phyloP scores from a whole-genome alignment of 331 rosid genomes.

The Acacia pycnantha region DNA sequence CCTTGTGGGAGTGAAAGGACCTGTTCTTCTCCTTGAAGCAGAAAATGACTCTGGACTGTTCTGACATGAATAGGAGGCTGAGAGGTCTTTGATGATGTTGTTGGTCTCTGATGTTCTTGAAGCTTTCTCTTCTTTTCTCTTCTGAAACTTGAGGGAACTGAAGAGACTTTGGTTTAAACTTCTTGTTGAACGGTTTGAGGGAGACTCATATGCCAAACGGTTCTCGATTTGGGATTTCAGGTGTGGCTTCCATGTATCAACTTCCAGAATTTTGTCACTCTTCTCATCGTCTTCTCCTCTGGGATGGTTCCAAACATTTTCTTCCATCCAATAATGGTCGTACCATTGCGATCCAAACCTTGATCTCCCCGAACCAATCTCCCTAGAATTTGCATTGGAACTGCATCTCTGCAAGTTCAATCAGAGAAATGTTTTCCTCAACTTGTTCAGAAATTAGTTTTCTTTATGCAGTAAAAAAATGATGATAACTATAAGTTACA shows the following conservation, averaged over 20 bases:
- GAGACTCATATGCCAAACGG: constrained; percentile 49
- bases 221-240: constrained; percentile 48
- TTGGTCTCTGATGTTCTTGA: constrained; percentile 45
- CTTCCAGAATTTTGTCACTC: constrained; percentile 89
- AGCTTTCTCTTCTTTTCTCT: constrained; percentile 48
- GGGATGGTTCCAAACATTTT: constrained; percentile 40
- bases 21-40: constrained; percentile 56
- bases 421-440: background rate
- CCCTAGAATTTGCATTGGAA: constrained; percentile 67
- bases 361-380: constrained; percentile 42
- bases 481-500: background rate
- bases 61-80: background rate
- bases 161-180: constrained; percentile 36
- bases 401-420: constrained; percentile 66
- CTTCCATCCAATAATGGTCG: constrained; percentile 83
- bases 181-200: constrained; percentile 49
- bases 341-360: constrained; percentile 59
- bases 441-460: background rate
- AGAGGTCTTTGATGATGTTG: background rate
- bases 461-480: background rate
- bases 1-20: constrained; percentile 68
- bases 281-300: constrained; percentile 47
- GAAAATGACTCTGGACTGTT: constrained; percentile 73
- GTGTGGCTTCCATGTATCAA: constrained; percentile 92
- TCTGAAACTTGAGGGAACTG: constrained; percentile 39